phyloP scores from a whole-genome alignment of 306 rosid genomes.

The Glycine tomentella region DNA sequence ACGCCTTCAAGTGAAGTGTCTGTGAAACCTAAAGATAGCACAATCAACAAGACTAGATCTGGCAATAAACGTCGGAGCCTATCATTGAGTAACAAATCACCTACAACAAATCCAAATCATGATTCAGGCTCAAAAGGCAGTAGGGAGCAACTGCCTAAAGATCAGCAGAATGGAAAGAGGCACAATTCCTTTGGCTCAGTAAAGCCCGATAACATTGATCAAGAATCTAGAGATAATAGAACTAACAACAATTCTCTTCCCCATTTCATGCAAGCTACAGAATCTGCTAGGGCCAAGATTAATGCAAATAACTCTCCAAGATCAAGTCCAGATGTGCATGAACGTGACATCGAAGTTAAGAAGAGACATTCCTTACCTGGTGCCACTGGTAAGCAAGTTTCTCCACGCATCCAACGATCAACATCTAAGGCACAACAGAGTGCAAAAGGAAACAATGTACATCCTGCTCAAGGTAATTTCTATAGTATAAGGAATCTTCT shows the following conservation, averaged over 20 bases:
- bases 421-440: slow-evolving; percentile 73
- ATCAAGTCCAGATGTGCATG: slow-evolving; percentile 93
- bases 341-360: slow-evolving; percentile 66
- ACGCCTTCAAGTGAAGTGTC: slow-evolving; percentile 96
- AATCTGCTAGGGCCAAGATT: slow-evolving; percentile 94
- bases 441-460: slow-evolving; percentile 60
- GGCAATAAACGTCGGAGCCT: slow-evolving; percentile 53
- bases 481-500: slow-evolving; percentile 25
- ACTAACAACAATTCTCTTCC: slow-evolving; percentile 72
- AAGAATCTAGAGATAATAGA: slow-evolving; percentile 72
- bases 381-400: slow-evolving; percentile 81
- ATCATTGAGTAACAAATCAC: slow-evolving; percentile 68
- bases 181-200: slow-evolving; percentile 76
- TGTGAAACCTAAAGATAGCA: slow-evolving; percentile 55
- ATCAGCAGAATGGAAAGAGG: slow-evolving; percentile 70
- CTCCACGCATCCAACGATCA: slow-evolving; percentile 80
- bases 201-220: slow-evolving; percentile 67
- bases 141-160: slow-evolving; percentile 68
- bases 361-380: slow-evolving; percentile 94
- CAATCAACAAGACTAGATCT: slow-evolving; percentile 63
- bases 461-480: slow-evolving; percentile 50
- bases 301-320: slow-evolving; percentile 76
- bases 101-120: slow-evolving; percentile 59
- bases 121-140: slow-evolving; percentile 70
- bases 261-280: slow-evolving; percentile 94